Base-by-base conservation (phyloP, 371 early-diverging fungal genomes). In the Thermomucor indicae-seudaticae region DNA sequence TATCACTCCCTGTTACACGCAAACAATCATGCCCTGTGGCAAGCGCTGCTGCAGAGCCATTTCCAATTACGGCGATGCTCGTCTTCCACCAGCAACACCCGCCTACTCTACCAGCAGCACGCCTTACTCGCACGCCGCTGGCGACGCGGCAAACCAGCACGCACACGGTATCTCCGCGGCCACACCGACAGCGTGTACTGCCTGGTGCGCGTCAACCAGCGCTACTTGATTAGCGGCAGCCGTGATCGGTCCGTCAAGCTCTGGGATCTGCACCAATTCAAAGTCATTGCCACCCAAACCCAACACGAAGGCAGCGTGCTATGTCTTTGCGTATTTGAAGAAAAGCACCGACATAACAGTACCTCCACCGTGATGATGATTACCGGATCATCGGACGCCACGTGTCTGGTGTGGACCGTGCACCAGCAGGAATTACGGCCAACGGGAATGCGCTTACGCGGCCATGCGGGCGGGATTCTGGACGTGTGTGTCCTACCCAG, bases 161-260 rank as follows among this genome's bases (percentile, higher is more conserved):
- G 51, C 8, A 64, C 62, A 14, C 70, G 61, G 23, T 79, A 68
- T 38, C 62, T 90, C 17, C 49, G 61, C 3, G 96, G 98, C 0
- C 99, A 99, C 62, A 51, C 57, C 16, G 98, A 97, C 55, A 88
- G 92, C 41, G 91, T 99, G 0, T 94, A 99, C 58, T 96, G 96
- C 57, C 76, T 97, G 24, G 96, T 92, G 53, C 91, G 72, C 62
- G 43, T 44, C 57, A 90, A 85, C 58, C 60, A 66, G 22, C 54
- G 87, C 35, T 77, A 79, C 32, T 74, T 97, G 25, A 83, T 95
- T 11, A 91, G 92, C 1, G 98, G 98, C 8, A 95, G 96, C 10
- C 84, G 96, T 31, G 99, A 99, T 67, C 77, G 82, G 30, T 87
- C 91, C 3, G 74, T 97, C 41, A 85, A 84, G 46, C 61, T 92